Percentiles rank a stretch among this genome's conserved stretches.
These are phyloP conservation scores for Coemansia sp. DNA, from an alignment of 192 early-diverging fungal species.

Conservation along the genomic window DNA sequence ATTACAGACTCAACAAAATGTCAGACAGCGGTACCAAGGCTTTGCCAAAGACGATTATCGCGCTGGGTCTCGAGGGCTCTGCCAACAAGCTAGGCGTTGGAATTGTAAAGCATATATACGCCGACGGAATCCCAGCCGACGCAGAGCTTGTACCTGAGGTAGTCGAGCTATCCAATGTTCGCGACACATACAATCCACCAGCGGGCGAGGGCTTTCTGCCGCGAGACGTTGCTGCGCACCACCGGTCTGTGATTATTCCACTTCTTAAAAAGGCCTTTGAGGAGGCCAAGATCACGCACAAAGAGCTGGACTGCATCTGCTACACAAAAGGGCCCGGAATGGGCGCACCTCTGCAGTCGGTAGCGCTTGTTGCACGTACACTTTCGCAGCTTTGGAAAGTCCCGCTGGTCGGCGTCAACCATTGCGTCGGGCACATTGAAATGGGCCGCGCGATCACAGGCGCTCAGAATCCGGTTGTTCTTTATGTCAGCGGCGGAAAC, in stretches of 20 bases:
- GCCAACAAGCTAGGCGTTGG: slow-evolving; percentile 99
- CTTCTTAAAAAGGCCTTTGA: slow-evolving; percentile 77
- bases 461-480: slow-evolving; percentile 89
- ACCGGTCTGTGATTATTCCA: slow-evolving; percentile 72
- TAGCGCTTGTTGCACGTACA: slow-evolving; percentile 91
- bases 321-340: slow-evolving; percentile 99
- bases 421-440: slow-evolving; percentile 99
- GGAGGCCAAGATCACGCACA: slow-evolving; percentile 70
- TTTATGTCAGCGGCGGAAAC: slow-evolving; percentile 98
- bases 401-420: slow-evolving; percentile 94
- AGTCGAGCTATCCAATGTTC: slow-evolving; percentile 81
- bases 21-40: neutral
- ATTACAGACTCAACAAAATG: neutral
- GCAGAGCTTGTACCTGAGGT: slow-evolving; percentile 58
- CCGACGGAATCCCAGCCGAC: slow-evolving; percentile 28
- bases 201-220: slow-evolving; percentile 96
- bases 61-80: slow-evolving; percentile 82
- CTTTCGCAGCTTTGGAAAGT: slow-evolving; percentile 88
- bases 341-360: slow-evolving; percentile 91
- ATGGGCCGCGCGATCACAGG: slow-evolving; percentile 98
- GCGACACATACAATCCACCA: slow-evolving; percentile 95
- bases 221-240: slow-evolving; percentile 91
- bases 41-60: slow-evolving; percentile 58
- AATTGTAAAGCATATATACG: slow-evolving; percentile 75
- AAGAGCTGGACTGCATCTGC: slow-evolving; percentile 89